Evolutionary conservation across 805 yeast species (phyloP), one percentile per base, ranked within the genome.

Genomic region (Candida namnaoensis): DNA sequence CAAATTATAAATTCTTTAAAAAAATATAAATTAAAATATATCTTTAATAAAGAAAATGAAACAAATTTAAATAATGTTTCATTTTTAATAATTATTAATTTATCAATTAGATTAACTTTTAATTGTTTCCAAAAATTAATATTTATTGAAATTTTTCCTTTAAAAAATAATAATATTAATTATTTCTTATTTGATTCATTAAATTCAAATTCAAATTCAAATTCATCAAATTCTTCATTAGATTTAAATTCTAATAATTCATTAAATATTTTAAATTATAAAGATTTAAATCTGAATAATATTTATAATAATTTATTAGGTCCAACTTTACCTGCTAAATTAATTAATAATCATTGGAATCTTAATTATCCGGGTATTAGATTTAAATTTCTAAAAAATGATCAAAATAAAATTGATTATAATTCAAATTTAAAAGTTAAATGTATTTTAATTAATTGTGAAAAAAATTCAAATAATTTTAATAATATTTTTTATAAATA

Each of bases 291-390:
- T 30, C n/a, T 30, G 6, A 8, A 7, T 8, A 30, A 62, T 14
- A 63, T 78, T 3, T 78, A 78, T 54, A 76, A 77, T 49, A 72
- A 69, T 51, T 62, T 70, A 2, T 74, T 78, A 52, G 85, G 85
- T 0, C 83, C 83, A 2, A 78, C 84, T 0, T 76, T 72, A 44
- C 79, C 81, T 2, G 84, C 83, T 0, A 54, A 50, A 26, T 48
- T 65, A 9, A 55, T 61, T 37, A 41, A 42, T 1, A 47, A 44
- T 4, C 37, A 49, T 15, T 51, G 54, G 12, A 44, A 49, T 32
- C 74, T 78, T 25, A 69, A 76, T 23, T 78, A 78, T 48, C 76
- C 78, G 2, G 85, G 85, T 0, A 61, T 78, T 5, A 62, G 74
- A 0, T 78, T 78, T 57, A 65, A 62, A 41, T 78, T 19, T 19